Conservation (phyloP, 176 grass and related monocot genomes). For the Eleusine indica region DNA sequence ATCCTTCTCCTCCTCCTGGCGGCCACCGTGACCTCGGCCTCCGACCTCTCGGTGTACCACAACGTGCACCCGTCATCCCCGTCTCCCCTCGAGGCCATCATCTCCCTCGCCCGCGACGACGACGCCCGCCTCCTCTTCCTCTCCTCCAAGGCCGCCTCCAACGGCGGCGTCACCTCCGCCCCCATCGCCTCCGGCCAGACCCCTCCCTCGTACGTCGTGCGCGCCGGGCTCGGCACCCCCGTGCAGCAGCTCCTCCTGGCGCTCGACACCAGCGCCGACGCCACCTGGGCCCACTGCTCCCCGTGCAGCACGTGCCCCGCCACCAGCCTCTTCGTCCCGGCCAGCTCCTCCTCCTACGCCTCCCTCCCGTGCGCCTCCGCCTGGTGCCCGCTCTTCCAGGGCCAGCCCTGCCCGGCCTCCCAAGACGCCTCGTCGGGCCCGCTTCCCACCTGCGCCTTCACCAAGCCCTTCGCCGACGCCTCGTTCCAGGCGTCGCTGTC, state of each 20-base stretch:
- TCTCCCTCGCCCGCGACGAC: constrained; percentile 69
- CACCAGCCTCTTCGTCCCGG: constrained; percentile 57
- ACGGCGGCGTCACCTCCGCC: constrained; percentile 55
- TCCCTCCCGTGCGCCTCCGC: constrained; percentile 72
- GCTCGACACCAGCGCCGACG: constrained; percentile 94
- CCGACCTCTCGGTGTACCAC: constrained; percentile 76
- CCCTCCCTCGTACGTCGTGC: constrained; percentile 82
- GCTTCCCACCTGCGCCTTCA: constrained; percentile 66
- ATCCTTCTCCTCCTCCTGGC: constrained; percentile 47
- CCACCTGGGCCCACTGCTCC: constrained; percentile 84
- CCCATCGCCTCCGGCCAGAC: constrained; percentile 89
- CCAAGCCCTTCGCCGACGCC: constrained; percentile 71
- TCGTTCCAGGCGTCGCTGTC: constrained; percentile 68
- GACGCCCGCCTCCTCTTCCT: constrained; percentile 71
- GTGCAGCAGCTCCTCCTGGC: constrained; percentile 67
- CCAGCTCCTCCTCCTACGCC: constrained; percentile 78
- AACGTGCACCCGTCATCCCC: constrained; percentile 51
- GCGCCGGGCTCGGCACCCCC: constrained; percentile 70
- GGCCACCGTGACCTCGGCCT: constrained; percentile 19
- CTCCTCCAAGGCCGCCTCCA: constrained; percentile 51
- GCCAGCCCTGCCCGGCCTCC: constrained; percentile 49
- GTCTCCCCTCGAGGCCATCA: constrained; percentile 72
- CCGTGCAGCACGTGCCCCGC: constrained; percentile 76
- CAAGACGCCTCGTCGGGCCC: neutral
- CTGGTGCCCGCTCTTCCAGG: constrained; percentile 74